Conservation (phyloP, 2,329 filamentous ascomycete species). For the Dichotomopilus funicola region DNA sequence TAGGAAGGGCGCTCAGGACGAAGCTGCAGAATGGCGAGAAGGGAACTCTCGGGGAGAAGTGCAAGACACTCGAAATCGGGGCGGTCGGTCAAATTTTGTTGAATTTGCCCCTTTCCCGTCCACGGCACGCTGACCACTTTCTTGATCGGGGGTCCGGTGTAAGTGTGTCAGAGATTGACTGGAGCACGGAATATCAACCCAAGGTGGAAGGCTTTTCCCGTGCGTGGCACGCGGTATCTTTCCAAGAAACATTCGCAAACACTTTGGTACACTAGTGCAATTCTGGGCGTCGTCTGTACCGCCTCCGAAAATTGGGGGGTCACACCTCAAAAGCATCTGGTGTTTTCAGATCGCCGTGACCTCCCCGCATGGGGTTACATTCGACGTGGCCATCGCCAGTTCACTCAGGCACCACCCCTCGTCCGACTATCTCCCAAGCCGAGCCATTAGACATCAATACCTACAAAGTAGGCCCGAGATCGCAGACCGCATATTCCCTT, state of each 20-base stretch:
- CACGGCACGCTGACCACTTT: conserved; percentile 4
- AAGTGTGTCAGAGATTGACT: conserved; percentile 18
- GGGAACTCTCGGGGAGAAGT: background rate
- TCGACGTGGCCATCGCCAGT: conserved; percentile 16
- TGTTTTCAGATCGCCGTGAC: conserved; percentile 11
- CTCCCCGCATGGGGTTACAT: background rate
- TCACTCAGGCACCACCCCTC: background rate
- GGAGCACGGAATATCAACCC: conserved; percentile 14
- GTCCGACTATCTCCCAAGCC: background rate
- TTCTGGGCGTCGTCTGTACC: background rate
- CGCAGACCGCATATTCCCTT: conserved; percentile 5
- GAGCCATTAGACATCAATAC: conserved; percentile 16
- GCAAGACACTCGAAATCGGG: background rate
- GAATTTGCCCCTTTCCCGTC: background rate
- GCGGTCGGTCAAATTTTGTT: conserved; percentile 2
- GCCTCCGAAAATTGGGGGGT: conserved; percentile 3
- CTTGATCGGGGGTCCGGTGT: conserved; percentile 8
- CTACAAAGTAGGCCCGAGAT: conserved; percentile 6
- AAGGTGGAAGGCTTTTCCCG: conserved; percentile 11
- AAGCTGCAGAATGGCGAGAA: background rate
- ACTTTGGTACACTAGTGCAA: no score
- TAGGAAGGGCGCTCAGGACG: background rate
- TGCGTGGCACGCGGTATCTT: conserved; percentile 12
- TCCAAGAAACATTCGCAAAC: no score
- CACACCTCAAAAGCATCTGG: conserved; percentile 6